Base-by-base conservation (phyloP, 129 eudicot genomes). In the Lactuca saligna region DNA sequence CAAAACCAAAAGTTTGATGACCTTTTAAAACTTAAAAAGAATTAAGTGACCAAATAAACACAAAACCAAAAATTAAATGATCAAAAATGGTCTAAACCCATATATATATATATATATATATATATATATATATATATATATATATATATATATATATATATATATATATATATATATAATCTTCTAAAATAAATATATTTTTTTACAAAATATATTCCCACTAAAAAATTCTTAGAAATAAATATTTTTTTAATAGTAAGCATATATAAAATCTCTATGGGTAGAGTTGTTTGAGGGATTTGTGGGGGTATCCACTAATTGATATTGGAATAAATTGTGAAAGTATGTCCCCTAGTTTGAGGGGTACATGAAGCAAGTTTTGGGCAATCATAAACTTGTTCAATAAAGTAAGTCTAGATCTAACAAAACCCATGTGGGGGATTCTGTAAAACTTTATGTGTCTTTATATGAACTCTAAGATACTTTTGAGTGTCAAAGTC, bases 401-500 rank as follows among this genome's bases (percentile, higher is more conserved):
- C 61, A 76, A 68, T 68, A 76, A 76, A 76, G 79, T 75, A 75
- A 58, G 51, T 68, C 56, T 68, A 76, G 80, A 76, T 76, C 80
- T 68, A 75, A 68, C 73, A 68, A 50, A 76, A 41, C 80, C 80
- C 80, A 76, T 76, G 80, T 76, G 80, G 39, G 70, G 68, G 80
- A 75, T 75, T 75, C 80, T 68, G 31, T 68, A 14, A 61, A 41
- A 62, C 80, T 68, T 61, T 73, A 63, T 67, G 71, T 63, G 70
- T 73, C 70, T 73, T 66, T 76, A 75, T 68, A 68, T 35, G 59
- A 74, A 71, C 76, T 71, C 53, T 51, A 61, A 34, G 51, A 71
- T 71, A 48, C 69, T 71, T 71, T 61, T 59, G 66, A 59, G 66
- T 58, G 29, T 69, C 75, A 70, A 71, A 71, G 68, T 61, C 68